Conservation (phyloP, 805 yeast genomes). For the Sugiyamaella floridensis region DNA sequence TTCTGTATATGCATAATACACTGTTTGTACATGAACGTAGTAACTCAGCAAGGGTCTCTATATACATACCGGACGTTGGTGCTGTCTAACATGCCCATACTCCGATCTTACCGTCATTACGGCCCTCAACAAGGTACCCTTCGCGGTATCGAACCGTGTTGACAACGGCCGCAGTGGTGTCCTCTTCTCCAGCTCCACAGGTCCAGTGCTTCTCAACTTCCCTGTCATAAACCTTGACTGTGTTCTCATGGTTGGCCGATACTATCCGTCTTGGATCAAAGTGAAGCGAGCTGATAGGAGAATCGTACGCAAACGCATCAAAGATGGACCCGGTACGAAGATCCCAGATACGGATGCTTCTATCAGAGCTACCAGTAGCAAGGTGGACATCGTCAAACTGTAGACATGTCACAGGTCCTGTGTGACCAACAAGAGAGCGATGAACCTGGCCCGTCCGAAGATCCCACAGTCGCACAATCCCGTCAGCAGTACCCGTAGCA, state of each 20-base stretch:
- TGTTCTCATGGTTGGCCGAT: constrained; percentile 42
- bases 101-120: constrained; percentile 52
- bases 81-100: constrained; percentile 47
- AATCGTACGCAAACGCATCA: constrained; percentile 56
- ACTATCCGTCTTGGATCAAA: constrained; percentile 55
- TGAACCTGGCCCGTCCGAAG: constrained; percentile 61
- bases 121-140: constrained; percentile 62
- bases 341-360: constrained; percentile 67
- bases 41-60: not conserved
- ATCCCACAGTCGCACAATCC: constrained; percentile 71
- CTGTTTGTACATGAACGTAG: not conserved
- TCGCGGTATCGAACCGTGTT: constrained; percentile 47
- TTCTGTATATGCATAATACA: not conserved
- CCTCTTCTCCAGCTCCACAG: constrained; percentile 40
- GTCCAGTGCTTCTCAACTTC: constrained; percentile 46
- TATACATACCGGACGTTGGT: not conserved
- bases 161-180: constrained; percentile 29
- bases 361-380: constrained; percentile 57
- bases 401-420: constrained; percentile 58
- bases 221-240: constrained; percentile 54
- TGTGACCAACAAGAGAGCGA: constrained; percentile 57
- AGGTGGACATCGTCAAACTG: constrained; percentile 63
- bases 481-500: constrained; percentile 75
- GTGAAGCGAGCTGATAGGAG: constrained; percentile 48
- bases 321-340: constrained; percentile 56